Percentiles rank a stretch among this genome's conserved stretches.
Evolutionary conservation across 352 stramenopile species (phyloP).

Genomic region (Phytophthora fragariaefolia): DNA sequence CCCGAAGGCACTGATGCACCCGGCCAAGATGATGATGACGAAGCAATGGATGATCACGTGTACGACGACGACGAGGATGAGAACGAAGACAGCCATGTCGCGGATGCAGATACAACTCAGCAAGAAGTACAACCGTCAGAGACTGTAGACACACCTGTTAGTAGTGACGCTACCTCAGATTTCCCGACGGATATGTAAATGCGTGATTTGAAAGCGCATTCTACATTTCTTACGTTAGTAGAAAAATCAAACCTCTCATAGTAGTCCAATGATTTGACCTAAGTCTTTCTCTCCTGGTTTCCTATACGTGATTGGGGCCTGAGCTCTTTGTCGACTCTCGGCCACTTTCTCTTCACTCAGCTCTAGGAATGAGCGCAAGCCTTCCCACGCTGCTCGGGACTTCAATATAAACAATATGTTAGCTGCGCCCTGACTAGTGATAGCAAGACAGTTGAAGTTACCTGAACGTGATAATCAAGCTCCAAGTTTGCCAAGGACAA

Average conservation of each 20-base stretch:
- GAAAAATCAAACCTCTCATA: conserved; percentile 43
- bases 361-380: conserved; percentile 66
- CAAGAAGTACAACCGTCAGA: conserved; percentile 22
- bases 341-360: conserved; percentile 63
- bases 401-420: conserved; percentile 31
- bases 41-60: conserved; percentile 53
- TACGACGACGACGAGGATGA: conserved; percentile 76
- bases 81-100: conserved; percentile 38
- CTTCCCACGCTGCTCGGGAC: conserved; percentile 78
- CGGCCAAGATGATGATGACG: conserved; percentile 49
- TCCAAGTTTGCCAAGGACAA: conserved; percentile 81
- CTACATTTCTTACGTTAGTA: conserved; percentile 22
- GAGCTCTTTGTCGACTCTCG: conserved; percentile 60
- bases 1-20: conserved; percentile 46
- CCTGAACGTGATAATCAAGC: conserved; percentile 83
- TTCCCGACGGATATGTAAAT: conserved; percentile 40
- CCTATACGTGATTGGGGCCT: conserved; percentile 60
- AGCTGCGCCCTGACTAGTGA: not conserved
- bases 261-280: conserved; percentile 72
- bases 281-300: conserved; percentile 75
- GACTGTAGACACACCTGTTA: not conserved
- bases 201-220: conserved; percentile 13
- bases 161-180: conserved; percentile 15
- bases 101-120: conserved; percentile 13
- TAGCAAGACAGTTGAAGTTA: conserved; percentile 21